Evolutionary conservation across 345 rosid species (phyloP).

Genomic region (Citrus reticulata): DNA sequence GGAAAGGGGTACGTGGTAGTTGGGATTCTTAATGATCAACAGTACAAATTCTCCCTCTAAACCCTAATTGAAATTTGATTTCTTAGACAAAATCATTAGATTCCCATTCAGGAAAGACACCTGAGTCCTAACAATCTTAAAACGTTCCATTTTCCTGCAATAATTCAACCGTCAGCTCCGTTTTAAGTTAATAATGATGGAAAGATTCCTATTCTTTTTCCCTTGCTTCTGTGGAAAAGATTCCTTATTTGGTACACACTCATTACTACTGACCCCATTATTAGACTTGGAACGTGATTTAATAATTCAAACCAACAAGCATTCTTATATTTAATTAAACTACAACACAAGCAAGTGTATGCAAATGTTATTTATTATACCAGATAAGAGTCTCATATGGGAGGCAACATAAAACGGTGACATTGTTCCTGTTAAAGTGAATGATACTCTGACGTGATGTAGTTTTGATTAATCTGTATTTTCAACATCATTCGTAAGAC

Average conservation of each 20-base stretch:
- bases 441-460: not conserved
- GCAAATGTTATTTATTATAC: too few relatives aligned
- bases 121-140: not conserved
- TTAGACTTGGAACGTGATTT: not conserved
- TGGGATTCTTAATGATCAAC: not conserved
- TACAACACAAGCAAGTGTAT: not conserved
- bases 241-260: not conserved
- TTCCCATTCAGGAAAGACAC: not conserved
- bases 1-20: not conserved
- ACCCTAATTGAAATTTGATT: not conserved
- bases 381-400: too few relatives aligned
- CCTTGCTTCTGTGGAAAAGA: not conserved
- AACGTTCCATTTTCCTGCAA: not conserved
- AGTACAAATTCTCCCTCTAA: not conserved
- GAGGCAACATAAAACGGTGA: too few relatives aligned
- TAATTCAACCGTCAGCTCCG: not conserved
- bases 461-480: too few relatives aligned
- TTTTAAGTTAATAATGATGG: not conserved
- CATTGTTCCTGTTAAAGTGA: not conserved
- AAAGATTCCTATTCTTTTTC: constrained; percentile 1
- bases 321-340: not conserved
- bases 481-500: too few relatives aligned
- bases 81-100: not conserved
- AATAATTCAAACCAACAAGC: not conserved
- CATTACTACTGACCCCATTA: not conserved